Evolutionary conservation across 345 rosid genomes (phyloP), one percentile per base, ranked within the genome.

Genomic region (Eucalyptus caleyi): DNA sequence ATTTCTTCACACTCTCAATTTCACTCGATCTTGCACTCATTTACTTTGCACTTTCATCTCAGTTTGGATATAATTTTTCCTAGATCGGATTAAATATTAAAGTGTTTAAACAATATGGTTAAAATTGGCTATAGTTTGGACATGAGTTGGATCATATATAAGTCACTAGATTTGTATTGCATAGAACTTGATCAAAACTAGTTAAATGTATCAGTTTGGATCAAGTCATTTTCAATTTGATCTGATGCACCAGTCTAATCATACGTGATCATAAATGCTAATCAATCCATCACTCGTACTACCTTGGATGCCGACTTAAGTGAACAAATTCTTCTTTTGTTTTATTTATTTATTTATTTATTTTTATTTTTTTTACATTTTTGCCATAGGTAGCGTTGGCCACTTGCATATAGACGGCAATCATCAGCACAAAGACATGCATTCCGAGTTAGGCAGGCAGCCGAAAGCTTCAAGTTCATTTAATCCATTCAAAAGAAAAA

Each of bases 201-300:
- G 14, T 56, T 56, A 56, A 56, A 56, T 24, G 13, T 2, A 23
- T 56, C 14, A 0, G 3, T 56, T 56, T 56, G 14, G 62, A 26
- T 56, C 30, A 19, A 23, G 62, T 24, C 13, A 56, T 56, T 56
- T 56, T 23, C 62, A 10, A 56, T 26, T 24, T 26, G 30, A 56
- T 1, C 30, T 0, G 24, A 53, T 53, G 19, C 59, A 0, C 59
- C 0, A 8, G 1, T 53, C 59, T 53, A 53, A 53, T 53, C 59
- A 53, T 9, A 19, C 8, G 0, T 9, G 14, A 72, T 19, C 26
- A 3, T 5, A 23, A 72, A 72, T 72, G 14, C 82, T 37, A 37
- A 10, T 37, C 27, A 4, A 24, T 37, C 83, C 9, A 19, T 19
- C 11, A 21, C 27, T 77, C 1, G 3, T 65, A 16, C 77, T 16